Evolutionary conservation across 225 moss, liverwort and hornwort species (phyloP), one percentile per base, ranked within the genome.

Genomic region (Thuidium tamariscinum): DNA sequence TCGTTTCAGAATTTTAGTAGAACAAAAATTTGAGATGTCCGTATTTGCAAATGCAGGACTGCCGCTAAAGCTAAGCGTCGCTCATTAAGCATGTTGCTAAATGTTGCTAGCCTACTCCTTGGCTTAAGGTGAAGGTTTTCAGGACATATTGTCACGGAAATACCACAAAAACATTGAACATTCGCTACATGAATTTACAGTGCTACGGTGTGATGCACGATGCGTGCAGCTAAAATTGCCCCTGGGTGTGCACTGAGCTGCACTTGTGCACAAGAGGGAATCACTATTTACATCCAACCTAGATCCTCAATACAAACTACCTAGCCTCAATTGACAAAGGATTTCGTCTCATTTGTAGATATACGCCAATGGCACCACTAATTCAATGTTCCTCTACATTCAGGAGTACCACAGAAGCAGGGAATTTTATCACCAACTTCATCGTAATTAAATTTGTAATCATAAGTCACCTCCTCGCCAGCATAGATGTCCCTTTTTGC

Each of bases 371-470:
- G n/a, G 48, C 60, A 79, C 90, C 60, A 79, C 90, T 94, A 98
- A 94, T 98, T 98, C 64, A 98, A 88, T 79, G 95, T 92, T 78
- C 97, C 97, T 91, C 97, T 94, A 85, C 97, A 98, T 64, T 92
- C 95, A 16, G 93, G 88, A 89, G 94, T 92, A n/a, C 97, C 96
- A 91, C 97, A 98, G 89, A 98, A 96, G 90, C 97, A 98, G 86
- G 96, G 97, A 64, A 98, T 98, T 84, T 96, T 98, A 83, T 98
- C 97, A 42, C 92, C 97, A 64, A 95, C 96, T 91, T 98, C 96
- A 54, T 98, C 97, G 87, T 90, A 96, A 89, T 98, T 98, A 86
- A 98, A 98, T 85, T 98, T 95, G 93, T 98, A 98, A 86, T 98
- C 97, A 54, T 98, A 98, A 7, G 97, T 98, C 37, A 98, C 93